Evolutionary conservation across 129 eudicot genomes (phyloP).

Genomic region (Gnaphalium uliginosum): DNA sequence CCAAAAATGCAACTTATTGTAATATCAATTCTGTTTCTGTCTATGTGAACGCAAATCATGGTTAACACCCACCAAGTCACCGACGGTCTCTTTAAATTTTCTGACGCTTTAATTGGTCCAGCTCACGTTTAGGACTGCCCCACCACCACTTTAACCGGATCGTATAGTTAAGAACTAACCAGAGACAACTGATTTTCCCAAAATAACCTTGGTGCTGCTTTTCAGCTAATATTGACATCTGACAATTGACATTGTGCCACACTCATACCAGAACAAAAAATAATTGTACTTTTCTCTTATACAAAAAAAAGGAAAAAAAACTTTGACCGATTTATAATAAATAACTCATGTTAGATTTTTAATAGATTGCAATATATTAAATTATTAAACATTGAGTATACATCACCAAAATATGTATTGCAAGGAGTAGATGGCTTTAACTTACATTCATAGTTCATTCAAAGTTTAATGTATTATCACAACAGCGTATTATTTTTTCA

Average conservation of each 20-base stretch:
- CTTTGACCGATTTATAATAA: too few relatives aligned
- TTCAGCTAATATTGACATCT: slow-evolving; percentile 22
- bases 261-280: neutral
- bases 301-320: too few relatives aligned
- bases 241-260: slow-evolving; percentile 8
- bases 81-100: slow-evolving; percentile 53
- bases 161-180: slow-evolving; percentile 32
- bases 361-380: too few relatives aligned
- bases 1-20: slow-evolving; percentile 10
- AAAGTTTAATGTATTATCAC: too few relatives aligned
- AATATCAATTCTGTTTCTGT: slow-evolving; percentile 12
- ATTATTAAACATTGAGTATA: too few relatives aligned
- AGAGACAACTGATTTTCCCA: slow-evolving; percentile 35
- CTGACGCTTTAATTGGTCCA: slow-evolving; percentile 36
- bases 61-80: slow-evolving; percentile 53
- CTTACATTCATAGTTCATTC: too few relatives aligned
- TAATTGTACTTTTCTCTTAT: too few relatives aligned
- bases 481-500: too few relatives aligned
- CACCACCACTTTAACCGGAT: slow-evolving; percentile 30
- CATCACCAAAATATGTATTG: too few relatives aligned
- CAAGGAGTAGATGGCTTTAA: too few relatives aligned
- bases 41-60: slow-evolving; percentile 21
- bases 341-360: too few relatives aligned
- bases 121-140: slow-evolving; percentile 37
- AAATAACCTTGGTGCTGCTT: slow-evolving; percentile 31